Evolutionary conservation across 2,329 filamentous ascomycete genomes (phyloP), one percentile per base, ranked within the genome.

Genomic region (Epicoccum nigrum): DNA sequence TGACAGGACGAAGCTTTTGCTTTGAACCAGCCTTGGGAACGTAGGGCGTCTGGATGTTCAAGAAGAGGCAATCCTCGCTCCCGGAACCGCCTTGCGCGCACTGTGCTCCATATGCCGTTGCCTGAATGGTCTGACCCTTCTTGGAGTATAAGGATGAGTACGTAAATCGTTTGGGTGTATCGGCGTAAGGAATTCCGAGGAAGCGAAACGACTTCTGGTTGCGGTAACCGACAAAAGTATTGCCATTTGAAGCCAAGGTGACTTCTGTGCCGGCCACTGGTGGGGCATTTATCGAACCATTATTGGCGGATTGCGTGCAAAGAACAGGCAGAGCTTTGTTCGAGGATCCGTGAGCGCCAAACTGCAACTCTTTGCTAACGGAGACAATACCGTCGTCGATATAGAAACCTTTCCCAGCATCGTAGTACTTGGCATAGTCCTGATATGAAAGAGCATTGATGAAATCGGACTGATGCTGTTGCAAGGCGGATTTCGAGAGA

Each of bases 201-300:
- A 80, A 80, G 68, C 67, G 63, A 41, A 71, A 71, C 5, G 68
- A 82, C 60, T 82, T 80, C 55, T 80, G 75, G 59, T 83, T 82
- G 7, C 80, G 74, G 58, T 77, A 82, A 0, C 81, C 81, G 15
- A 77, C 59, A 43, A 76, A 82, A 0, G 62, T 77, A 48, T 81
- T 81, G 4, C 74, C 72, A n/a, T 60, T 65, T 1, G 77, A 73
- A 2, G 70, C 45, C 8, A 81, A 60, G 8, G 68, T 65, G 15
- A 81, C 50, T 33, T 74, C 60, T 19, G 57, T 67, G 7, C 67
- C 68, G 23, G 59, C 54, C 6, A 64, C 57, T 1, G 63, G 61
- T 5, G 39, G 44, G 7, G 67, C 63, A 15, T 47, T 67, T 4
- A 60, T 58, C 2, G 60, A 60, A 1, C 65, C 63, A 34, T 77